Evolutionary conservation across 306 rosid genomes (phyloP), one percentile per base, ranked within the genome.

Genomic region (Aeschynomene evenia): DNA sequence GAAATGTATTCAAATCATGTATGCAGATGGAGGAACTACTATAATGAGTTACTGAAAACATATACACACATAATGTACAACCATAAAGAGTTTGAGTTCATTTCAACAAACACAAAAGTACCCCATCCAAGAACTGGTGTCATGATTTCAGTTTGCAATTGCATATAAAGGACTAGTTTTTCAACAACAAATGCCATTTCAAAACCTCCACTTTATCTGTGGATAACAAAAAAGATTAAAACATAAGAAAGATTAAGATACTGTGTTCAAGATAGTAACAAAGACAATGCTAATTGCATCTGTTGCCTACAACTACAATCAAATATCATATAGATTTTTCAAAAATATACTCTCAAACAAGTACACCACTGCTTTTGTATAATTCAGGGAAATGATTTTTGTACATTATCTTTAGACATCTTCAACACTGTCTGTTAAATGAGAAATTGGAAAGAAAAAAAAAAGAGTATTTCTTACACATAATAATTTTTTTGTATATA

Each of bases 191-290:
- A 26, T 0, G n/a, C n/a, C n/a, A n/a, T n/a, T 69, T 67, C 31
- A 61, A 52, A 34, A 43, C 63, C 13, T 73, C 49, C 26, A n/a
- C 40, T 49, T 53, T 34, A 68, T 68, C 72, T 67, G 54, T 12
- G 42, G 55, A 18, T 40, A 75, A 56, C n/a, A 69, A 43, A 62
- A 24, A 50, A 58, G 9, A 55, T 72, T 58, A 58, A 58, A 58
- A 33, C 16, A 48, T 20, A 12, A 22, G 39, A 69, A 9, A 18
- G 48, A 14, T 36, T n/a, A 68, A 37, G 37, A 39, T 31, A n/a
- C 21, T 7, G 16, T 73, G 11, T 10, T 28, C 48, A 70, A 57
- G 56, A 26, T 62, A 31, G n/a, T 51, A 48, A 6, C 7, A 13
- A 43, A 29, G 45, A 28, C 31, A 28, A 0, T 28, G 31, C 31